Base-by-base conservation (phyloP, 331 rosid species). In the Acacia pycnantha region DNA sequence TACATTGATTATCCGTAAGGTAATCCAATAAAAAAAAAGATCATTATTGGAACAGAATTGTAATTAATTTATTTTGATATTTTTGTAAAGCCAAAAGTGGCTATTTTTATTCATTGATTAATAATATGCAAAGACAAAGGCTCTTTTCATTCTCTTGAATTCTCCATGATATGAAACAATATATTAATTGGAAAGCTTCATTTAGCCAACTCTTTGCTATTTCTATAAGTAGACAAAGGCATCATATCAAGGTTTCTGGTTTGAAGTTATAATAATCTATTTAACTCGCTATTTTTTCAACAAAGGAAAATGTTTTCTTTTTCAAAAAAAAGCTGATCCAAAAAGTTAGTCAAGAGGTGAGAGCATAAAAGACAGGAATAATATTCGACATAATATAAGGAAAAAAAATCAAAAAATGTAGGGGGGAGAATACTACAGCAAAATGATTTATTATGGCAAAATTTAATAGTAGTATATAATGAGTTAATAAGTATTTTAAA, bases 51-150 rank as follows among this genome's bases (percentile, higher is more conserved):
- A 70, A 21, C 48, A 65, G 4, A 78, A 83, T 58, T 83, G 83
- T 83, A 79, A 74, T 83, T 83, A 59, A 46, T 73, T 76, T 79
- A 27, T 47, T 59, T 79, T 65, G 71, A 65, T 64, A 72, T 73
- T 72, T 24, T 11, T 51, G 47, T 31, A 12, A 29, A 74, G 78
- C 78, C 78, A 74, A 50, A 74, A 50, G 64, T 50, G 77, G 77
- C 77, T 29, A 29, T 29, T 47, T 72, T 72, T 15, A 72, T 47
- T 72, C 61, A 24, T 47, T 14, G 8, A 51, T 26, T 26, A 24
- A 54, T 24, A 26, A 54, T 24, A 26, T 24, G 76, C 59, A 46
- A 71, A 33, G 15, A 46, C 26, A 43, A 70, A 70, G 24, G 19
- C 75, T 44, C 35, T 44, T 70, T 15, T 14, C 75, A 43, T 43